Conservation (phyloP, 1,284 basidiomycete genomes). For the Anthracocystis panici-leucophaei region DNA sequence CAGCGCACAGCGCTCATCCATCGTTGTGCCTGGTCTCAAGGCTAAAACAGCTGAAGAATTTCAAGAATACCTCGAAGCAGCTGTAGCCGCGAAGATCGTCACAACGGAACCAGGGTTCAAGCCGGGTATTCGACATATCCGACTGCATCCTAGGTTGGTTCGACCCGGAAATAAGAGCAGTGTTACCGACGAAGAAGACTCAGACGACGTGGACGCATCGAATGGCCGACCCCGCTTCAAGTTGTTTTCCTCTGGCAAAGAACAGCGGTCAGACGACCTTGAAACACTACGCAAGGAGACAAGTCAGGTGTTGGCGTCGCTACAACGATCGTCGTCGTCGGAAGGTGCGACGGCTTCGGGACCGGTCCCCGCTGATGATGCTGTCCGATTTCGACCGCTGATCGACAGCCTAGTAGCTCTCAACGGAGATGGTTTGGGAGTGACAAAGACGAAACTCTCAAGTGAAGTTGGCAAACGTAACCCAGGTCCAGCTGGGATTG, state of each 20-base stretch:
- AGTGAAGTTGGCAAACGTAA: constrained; percentile 36
- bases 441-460: constrained; percentile 32
- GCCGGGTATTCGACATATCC: constrained; percentile 37
- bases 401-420: constrained; percentile 34
- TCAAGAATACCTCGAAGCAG: constrained; percentile 38
- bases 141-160: constrained; percentile 37
- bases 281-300: constrained; percentile 29
- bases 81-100: constrained; percentile 47
- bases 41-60: constrained; percentile 36
- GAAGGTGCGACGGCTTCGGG: constrained; percentile 33
- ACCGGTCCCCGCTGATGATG: constrained; percentile 27
- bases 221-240: constrained; percentile 7
- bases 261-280: constrained; percentile 7
- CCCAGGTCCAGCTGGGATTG: constrained; percentile 27
- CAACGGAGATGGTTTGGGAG: neutral
- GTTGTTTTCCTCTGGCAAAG: constrained; percentile 15
- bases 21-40: constrained; percentile 21
- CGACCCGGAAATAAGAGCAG: constrained; percentile 24
- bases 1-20: constrained; percentile 16
- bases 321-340: constrained; percentile 26
- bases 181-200: constrained; percentile 20
- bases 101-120: constrained; percentile 51
- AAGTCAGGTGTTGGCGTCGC: constrained; percentile 28
- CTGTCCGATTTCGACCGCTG: constrained; percentile 38
- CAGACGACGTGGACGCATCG: constrained; percentile 12